A percentile compares a stretch with the other conserved stretches of the same genome.
Conservation (phyloP, 169 alveolate genomes). For the Prorocentrum cordatum region DNA sequence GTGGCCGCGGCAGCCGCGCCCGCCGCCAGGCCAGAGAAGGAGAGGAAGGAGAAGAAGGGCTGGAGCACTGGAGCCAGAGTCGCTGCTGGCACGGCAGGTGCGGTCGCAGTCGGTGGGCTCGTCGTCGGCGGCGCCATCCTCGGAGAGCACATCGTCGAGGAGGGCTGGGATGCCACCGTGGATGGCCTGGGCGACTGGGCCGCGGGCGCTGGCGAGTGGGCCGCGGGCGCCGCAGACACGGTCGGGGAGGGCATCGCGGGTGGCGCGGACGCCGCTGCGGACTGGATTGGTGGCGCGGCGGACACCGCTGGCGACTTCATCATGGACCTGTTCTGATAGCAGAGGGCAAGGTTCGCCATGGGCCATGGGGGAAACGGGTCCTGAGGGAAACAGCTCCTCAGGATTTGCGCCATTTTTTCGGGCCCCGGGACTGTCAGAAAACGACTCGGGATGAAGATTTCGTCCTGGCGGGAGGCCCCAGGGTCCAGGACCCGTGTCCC, state of each 20-base stretch:
- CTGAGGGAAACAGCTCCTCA: no score
- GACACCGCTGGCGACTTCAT: conserved; percentile 36
- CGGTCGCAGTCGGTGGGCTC: conserved; percentile 42
- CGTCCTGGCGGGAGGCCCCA: no score
- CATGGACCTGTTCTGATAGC: conserved; percentile 56
- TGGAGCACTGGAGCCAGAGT: conserved; percentile 57
- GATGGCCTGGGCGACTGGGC: conserved; percentile 29
- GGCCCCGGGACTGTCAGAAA: no score
- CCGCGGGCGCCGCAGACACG: conserved; percentile 31
- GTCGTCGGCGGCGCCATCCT: conserved; percentile 36
- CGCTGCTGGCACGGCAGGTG: conserved; percentile 48
- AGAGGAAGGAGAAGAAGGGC: neutral
- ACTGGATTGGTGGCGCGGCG: conserved; percentile 36
- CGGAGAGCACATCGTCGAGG: conserved; percentile 47
- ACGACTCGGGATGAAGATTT: no score
- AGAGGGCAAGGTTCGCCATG: no score
- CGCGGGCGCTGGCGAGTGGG: conserved; percentile 23
- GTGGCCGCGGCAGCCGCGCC: neutral
- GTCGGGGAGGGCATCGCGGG: conserved; percentile 44
- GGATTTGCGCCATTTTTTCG: no score
- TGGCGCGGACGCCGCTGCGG: conserved; percentile 32
- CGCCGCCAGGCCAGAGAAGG: neutral
- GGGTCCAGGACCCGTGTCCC: no score
- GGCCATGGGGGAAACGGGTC: no score
- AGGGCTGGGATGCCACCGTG: conserved; percentile 57